Base-by-base conservation (phyloP, 768 basidiomycete genomes). In the Suillus spraguei region DNA sequence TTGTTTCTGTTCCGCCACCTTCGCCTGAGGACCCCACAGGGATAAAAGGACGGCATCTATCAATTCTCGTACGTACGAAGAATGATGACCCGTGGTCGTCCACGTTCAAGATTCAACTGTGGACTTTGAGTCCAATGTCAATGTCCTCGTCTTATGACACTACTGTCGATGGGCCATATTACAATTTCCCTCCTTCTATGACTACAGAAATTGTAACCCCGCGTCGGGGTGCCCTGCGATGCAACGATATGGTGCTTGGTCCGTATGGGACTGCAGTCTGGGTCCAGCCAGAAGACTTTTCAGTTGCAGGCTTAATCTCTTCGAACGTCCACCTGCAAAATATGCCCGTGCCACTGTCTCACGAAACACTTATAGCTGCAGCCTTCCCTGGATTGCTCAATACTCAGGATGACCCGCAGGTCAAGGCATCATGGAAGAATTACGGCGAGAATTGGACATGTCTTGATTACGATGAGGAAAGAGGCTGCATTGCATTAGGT, bases 21-120 rank as follows among this genome's bases (percentile, higher is more conserved):
- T 38, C 47, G 1, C 55, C 59, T 5, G 36, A 39, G 36, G 41
- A 6, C n/a, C 49, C 64, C 22, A 41, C n/a, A 5, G 11, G 39
- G 32, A 39, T 56, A 24, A 5, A 41, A 39, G 38, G 56, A 28
- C 56, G 20, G 13, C 41, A 56, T 39, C 67, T 58, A 14, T 81
- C 82, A 0, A 78, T 90, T 58, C 79, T 90, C 10, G 72, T 88
- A 17, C 84, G 88, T 22, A 78, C 81, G 38, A 84, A 87, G 69
- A 83, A 79, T 65, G 83, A 85, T 61, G 82, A 90, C 65, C 87
- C 87, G 0, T 89, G 88, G 88, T 73, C 82, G 13, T 71, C 80
- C 0, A 77, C 80, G 36, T 74, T 76, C 69, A 78, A 73, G 11
- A 75, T 90, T n/a, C 81, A 85, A 46, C 70, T 87, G n/a, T 85